These are phyloP conservation scores for Nitzschia sp. DNA, from an alignment of 108 stramenopile genomes.

Conservation along the genomic window DNA sequence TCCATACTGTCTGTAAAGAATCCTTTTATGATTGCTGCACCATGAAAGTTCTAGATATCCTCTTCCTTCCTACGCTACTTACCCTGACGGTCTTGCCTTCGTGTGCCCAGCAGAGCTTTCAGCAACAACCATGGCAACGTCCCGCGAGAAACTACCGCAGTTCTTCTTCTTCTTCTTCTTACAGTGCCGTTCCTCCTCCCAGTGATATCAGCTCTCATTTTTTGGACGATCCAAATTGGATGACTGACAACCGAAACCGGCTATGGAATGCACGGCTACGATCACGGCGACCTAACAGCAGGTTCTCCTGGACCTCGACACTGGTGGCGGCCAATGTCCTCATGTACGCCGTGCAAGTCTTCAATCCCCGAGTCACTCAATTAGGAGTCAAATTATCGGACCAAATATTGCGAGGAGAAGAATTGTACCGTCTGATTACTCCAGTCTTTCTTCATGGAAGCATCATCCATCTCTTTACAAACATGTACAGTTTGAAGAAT, in stretches of 20 bases:
- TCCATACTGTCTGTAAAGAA: too few relatives aligned
- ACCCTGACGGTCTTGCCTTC: too few relatives aligned
- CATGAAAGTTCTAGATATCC: too few relatives aligned
- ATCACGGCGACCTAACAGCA: slow-evolving; percentile 16
- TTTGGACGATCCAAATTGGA: slow-evolving; percentile 33
- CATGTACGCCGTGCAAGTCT: slow-evolving; percentile 53
- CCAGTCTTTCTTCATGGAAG: slow-evolving; percentile 82
- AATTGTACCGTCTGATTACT: slow-evolving; percentile 72
- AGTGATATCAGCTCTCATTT: slow-evolving; percentile 1
- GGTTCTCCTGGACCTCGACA: slow-evolving; percentile 30
- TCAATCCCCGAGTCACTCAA: slow-evolving; percentile 55
- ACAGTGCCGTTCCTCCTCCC: neutral
- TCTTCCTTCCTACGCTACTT: too few relatives aligned
- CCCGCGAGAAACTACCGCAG: neutral
- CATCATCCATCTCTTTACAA: slow-evolving; percentile 65
- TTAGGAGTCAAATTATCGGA: slow-evolving; percentile 74
- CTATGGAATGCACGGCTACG: slow-evolving; percentile 13
- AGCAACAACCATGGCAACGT: slow-evolving; percentile 10
- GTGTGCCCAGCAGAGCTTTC: neutral
- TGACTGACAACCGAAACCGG: slow-evolving; percentile 23
- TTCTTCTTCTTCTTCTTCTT: neutral
- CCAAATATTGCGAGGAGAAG: slow-evolving; percentile 55
- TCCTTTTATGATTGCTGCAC: too few relatives aligned
- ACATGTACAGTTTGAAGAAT: slow-evolving; percentile 61
- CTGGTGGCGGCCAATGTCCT: slow-evolving; percentile 51